phyloP scores from a whole-genome alignment of 148 eudicot genomes.

The Dysphania ambrosioides region DNA sequence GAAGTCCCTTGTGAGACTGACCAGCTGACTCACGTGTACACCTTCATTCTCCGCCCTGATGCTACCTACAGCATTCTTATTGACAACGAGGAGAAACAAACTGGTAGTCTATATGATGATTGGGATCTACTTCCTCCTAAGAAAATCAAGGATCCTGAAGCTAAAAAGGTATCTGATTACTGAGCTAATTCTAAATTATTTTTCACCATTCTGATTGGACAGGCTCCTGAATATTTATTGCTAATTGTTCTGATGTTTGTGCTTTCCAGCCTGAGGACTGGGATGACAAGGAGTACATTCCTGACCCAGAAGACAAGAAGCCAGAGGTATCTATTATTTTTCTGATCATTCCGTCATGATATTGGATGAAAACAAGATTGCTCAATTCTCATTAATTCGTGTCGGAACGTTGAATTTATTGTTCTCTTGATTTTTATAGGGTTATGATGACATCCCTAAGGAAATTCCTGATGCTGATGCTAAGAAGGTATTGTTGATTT shows the following conservation, averaged over 20 bases:
- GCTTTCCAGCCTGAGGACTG: constrained; percentile 85
- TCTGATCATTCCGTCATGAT: not conserved
- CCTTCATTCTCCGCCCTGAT: constrained; percentile 92
- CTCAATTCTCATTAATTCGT: not conserved
- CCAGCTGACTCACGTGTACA: constrained; percentile 84
- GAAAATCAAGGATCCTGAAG: constrained; percentile 88
- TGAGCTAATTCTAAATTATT: not conserved
- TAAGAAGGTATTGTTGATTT: constrained; percentile 56
- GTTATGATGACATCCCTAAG: constrained; percentile 94
- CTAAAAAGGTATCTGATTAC: constrained; percentile 57
- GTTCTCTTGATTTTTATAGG: constrained; percentile 32
- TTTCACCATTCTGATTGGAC: not conserved
- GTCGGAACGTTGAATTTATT: constrained; percentile 1
- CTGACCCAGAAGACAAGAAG: constrained; percentile 94
- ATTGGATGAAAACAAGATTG: not conserved
- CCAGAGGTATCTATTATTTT: constrained; percentile 58
- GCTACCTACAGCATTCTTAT: constrained; percentile 90
- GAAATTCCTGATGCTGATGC: constrained; percentile 90
- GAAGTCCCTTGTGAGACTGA: constrained; percentile 98
- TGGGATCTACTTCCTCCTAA: constrained; percentile 90
- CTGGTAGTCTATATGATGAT: constrained; percentile 77
- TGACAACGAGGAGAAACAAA: constrained; percentile 80
- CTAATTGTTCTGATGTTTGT: constrained; percentile 14
- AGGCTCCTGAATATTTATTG: not conserved
- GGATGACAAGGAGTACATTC: constrained; percentile 93